Conservation (phyloP, 768 basidiomycete species). For the Sarcodon aspratus region DNA sequence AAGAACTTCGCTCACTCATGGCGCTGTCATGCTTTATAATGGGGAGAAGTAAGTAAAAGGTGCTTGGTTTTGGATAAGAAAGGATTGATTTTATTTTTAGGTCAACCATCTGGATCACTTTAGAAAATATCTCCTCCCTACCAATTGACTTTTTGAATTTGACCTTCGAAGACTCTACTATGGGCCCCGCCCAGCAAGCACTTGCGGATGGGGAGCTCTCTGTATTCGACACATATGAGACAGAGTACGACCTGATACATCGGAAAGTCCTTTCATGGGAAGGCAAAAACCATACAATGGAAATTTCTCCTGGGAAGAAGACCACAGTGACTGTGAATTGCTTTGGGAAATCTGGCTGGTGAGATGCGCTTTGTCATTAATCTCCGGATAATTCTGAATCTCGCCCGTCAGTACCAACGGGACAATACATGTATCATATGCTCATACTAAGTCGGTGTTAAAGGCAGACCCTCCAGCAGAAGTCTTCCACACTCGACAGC, state of each 20-base stretch:
- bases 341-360: slow-evolving; percentile 91
- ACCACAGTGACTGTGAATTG: slow-evolving; percentile 59
- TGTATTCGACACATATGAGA: slow-evolving; percentile 83
- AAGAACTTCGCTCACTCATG: slow-evolving; percentile 83
- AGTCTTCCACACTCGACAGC: slow-evolving; percentile 76
- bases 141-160: slow-evolving; percentile 81
- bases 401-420: slow-evolving; percentile 53
- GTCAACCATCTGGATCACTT: slow-evolving; percentile 70
- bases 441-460: slow-evolving; percentile 32
- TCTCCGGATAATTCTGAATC: slow-evolving; percentile 6
- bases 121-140: slow-evolving; percentile 81
- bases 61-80: neutral
- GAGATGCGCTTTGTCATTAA: slow-evolving; percentile 14
- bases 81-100: slow-evolving; percentile 26
- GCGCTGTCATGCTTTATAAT: slow-evolving; percentile 89
- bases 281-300: slow-evolving; percentile 26
- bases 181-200: slow-evolving; percentile 60
- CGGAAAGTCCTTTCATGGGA: slow-evolving; percentile 77
- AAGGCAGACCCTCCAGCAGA: slow-evolving; percentile 23
- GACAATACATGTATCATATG: slow-evolving; percentile 76
- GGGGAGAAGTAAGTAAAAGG: slow-evolving; percentile 69
- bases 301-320: slow-evolving; percentile 65
- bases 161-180: slow-evolving; percentile 86
- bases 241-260: slow-evolving; percentile 70
- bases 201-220: slow-evolving; percentile 73